Evolutionary conservation across 139 green algal genomes (phyloP).

Genomic region (Helicosporidium sp.): DNA sequence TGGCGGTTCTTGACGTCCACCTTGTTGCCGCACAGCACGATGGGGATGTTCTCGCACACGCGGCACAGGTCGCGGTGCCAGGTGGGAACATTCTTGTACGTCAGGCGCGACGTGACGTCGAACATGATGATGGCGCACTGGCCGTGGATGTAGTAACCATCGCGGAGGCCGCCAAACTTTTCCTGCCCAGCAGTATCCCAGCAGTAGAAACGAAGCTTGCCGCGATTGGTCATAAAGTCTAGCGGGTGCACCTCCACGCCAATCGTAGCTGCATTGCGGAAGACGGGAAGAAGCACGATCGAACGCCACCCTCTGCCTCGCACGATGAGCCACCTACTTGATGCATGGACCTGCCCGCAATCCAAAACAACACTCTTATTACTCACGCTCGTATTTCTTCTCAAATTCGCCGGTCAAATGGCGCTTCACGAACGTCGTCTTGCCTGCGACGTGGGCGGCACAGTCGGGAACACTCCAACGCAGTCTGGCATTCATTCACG

Average conservation of each 20-base stretch:
- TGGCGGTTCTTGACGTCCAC: slow-evolving; percentile 99
- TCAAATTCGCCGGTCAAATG: slow-evolving; percentile 98
- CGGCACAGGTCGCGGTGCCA: slow-evolving; percentile 96
- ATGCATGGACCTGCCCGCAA: no score
- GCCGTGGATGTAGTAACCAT: slow-evolving; percentile 98
- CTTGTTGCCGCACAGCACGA: slow-evolving; percentile 99
- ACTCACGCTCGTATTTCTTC: slow-evolving; percentile 96
- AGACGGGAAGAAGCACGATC: no score
- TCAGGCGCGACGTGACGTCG: slow-evolving; percentile 95
- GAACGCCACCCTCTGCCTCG: no score
- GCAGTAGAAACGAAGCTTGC: slow-evolving; percentile 95
- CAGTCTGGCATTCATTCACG: not conserved
- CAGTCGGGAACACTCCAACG: no score
- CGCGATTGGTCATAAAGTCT: slow-evolving; percentile 95
- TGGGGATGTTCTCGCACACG: slow-evolving; percentile 98
- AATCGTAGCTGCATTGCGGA: slow-evolving; percentile 88
- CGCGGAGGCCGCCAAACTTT: slow-evolving; percentile 94
- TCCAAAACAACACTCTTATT: no score
- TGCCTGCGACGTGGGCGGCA: slow-evolving; percentile 30
- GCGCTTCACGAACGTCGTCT: slow-evolving; percentile 95
- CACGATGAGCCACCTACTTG: no score
- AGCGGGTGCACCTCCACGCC: slow-evolving; percentile 96
- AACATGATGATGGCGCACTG: slow-evolving; percentile 99
- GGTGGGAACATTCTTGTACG: slow-evolving; percentile 99
- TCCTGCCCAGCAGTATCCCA: slow-evolving; percentile 98